A percentile compares a stretch with the other conserved stretches of the same genome.
Evolutionary conservation across 352 stramenopile species (phyloP).

Genomic region (Phytophthora citricola): DNA sequence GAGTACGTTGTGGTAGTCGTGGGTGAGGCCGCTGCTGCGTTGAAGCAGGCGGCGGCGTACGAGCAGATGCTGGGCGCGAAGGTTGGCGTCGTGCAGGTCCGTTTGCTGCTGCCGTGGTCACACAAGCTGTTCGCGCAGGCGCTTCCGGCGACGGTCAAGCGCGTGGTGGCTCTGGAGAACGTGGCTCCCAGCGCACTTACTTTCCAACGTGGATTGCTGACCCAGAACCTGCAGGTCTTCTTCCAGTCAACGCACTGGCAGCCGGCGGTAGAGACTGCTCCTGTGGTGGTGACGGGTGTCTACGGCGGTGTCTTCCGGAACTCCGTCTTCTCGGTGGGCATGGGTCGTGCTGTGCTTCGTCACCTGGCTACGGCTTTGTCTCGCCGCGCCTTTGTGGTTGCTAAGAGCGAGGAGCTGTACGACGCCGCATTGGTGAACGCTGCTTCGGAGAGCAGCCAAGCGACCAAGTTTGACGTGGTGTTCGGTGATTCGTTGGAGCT

Average conservation of each 20-base stretch:
- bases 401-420: conserved; percentile 78
- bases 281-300: conserved; percentile 66
- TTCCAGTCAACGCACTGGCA: conserved; percentile 67
- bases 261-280: conserved; percentile 17
- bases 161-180: conserved; percentile 81
- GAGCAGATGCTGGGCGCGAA: conserved; percentile 78
- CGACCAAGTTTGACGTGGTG: conserved; percentile 59
- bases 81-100: conserved; percentile 81
- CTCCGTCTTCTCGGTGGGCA: conserved; percentile 69
- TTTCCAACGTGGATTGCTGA: conserved; percentile 73
- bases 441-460: conserved; percentile 45
- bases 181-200: conserved; percentile 59
- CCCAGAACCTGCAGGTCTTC: conserved; percentile 77
- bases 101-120: conserved; percentile 76
- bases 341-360: conserved; percentile 71
- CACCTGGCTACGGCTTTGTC: conserved; percentile 47
- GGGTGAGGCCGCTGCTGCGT: conserved; percentile 58
- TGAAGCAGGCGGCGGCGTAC: conserved; percentile 72
- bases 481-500: conserved; percentile 57
- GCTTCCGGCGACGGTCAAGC: conserved; percentile 57
- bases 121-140: conserved; percentile 72
- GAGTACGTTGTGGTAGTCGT: conserved; percentile 79
- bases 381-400: conserved; percentile 80
- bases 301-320: conserved; percentile 75
- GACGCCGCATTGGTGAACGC: conserved; percentile 55